These are phyloP conservation scores for Alectoria sarmentosa DNA, from an alignment of 495 filamentous ascomycete species.

Conservation along the genomic window DNA sequence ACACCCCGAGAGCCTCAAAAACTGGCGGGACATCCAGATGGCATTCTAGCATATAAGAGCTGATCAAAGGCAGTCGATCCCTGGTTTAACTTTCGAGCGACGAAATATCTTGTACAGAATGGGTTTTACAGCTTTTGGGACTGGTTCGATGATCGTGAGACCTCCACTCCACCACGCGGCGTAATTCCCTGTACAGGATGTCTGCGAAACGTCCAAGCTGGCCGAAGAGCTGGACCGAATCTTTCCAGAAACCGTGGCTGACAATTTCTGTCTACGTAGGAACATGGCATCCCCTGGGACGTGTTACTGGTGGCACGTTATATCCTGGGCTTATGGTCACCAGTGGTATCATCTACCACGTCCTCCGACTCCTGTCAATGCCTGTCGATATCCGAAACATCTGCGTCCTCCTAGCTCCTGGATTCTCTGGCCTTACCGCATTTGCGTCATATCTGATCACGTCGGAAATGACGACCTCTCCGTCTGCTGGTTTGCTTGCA, in stretches of 20 bases:
- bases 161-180: background rate
- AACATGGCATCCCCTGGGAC: slow-evolving; percentile 98
- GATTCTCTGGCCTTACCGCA: slow-evolving; percentile 91
- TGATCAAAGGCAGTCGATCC: slow-evolving; percentile 69
- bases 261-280: slow-evolving; percentile 38
- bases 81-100: slow-evolving; percentile 99
- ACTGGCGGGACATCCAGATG: slow-evolving; percentile 14
- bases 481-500: slow-evolving; percentile 89
- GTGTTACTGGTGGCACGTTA: slow-evolving; percentile 96
- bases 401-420: slow-evolving; percentile 93
- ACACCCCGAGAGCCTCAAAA: slow-evolving; percentile 13
- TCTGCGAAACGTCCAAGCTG: background rate
- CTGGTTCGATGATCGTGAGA: slow-evolving; percentile 95
- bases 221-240: background rate
- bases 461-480: slow-evolving; percentile 86
- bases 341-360: slow-evolving; percentile 92
- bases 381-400: slow-evolving; percentile 99
- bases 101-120: slow-evolving; percentile 92
- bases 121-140: slow-evolving; percentile 99
- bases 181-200: background rate
- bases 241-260: slow-evolving; percentile 6
- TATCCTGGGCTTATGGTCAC: slow-evolving; percentile 99
- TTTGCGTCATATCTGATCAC: slow-evolving; percentile 93
- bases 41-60: slow-evolving; percentile 24
- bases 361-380: slow-evolving; percentile 82